phyloP scores from a whole-genome alignment of 805 yeast genomes.

The Candida peoriensis region DNA sequence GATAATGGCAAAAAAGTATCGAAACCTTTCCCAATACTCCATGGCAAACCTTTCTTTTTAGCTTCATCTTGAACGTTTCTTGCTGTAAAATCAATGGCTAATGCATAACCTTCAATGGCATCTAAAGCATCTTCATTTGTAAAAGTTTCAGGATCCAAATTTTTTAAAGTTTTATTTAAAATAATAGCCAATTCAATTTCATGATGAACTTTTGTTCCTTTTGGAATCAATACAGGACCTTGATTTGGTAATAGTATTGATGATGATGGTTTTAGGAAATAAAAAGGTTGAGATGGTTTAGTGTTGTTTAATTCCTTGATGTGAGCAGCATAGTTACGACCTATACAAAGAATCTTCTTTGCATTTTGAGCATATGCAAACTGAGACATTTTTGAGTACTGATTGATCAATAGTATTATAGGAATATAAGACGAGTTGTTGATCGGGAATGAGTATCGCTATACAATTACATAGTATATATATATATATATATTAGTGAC shows the following conservation, averaged over 20 bases:
- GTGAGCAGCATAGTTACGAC: conserved; percentile 96
- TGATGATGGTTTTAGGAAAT: conserved; percentile 85
- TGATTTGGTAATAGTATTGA: conserved; percentile 55
- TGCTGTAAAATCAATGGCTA: conserved; percentile 92
- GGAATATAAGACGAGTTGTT: neutral
- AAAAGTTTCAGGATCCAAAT: conserved; percentile 53
- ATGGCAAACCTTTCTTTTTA: conserved; percentile 89
- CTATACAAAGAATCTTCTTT: conserved; percentile 86
- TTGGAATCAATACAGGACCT: conserved; percentile 82
- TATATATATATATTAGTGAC: neutral
- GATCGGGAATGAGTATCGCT: neutral
- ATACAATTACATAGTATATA: neutral
- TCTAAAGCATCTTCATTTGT: conserved; percentile 65
- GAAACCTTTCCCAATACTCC: conserved; percentile 95
- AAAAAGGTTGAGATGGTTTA: conserved; percentile 83
- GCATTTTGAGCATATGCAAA: conserved; percentile 52
- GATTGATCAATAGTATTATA: neutral
- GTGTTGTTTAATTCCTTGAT: conserved; percentile 82
- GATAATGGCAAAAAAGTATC: conserved; percentile 95
- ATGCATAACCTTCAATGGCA: conserved; percentile 78
- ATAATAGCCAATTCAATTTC: conserved; percentile 89
- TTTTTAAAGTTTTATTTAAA: conserved; percentile 56
- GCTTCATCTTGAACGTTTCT: conserved; percentile 95
- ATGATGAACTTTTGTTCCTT: conserved; percentile 77
- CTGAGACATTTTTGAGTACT: conserved; percentile 11